phyloP scores from a whole-genome alignment of 768 basidiomycete genomes.

The Trametes meyenii region DNA sequence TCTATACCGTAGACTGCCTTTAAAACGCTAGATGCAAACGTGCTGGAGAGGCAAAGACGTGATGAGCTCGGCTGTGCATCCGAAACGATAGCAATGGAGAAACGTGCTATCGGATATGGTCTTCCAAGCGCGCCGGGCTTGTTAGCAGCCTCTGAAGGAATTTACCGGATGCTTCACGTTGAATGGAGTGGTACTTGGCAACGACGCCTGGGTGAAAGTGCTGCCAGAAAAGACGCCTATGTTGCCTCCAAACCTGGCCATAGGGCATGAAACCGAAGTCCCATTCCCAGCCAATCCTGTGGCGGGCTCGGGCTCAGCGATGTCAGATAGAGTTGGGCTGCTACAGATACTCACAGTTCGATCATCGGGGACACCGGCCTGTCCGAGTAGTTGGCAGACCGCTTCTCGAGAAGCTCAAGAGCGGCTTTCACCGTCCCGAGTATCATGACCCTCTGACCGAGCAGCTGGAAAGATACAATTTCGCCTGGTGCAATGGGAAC shows the following conservation, averaged over 20 bases:
- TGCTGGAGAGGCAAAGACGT: background rate
- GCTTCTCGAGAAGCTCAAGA: slow-evolving; percentile 44
- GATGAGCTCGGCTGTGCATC: background rate
- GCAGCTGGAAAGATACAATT: slow-evolving; percentile 16
- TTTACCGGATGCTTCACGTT: slow-evolving; percentile 32
- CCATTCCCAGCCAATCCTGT: slow-evolving; percentile 43
- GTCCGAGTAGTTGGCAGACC: slow-evolving; percentile 44
- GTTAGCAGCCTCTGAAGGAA: slow-evolving; percentile 37
- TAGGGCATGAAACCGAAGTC: slow-evolving; percentile 45
- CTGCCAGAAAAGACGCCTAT: slow-evolving; percentile 44
- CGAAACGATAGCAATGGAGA: background rate
- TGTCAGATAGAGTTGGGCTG: background rate
- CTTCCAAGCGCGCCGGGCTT: slow-evolving; percentile 40
- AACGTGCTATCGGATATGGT: slow-evolving; percentile 41
- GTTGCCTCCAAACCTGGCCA: slow-evolving; percentile 43
- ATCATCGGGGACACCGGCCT: slow-evolving; percentile 21
- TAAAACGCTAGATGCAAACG: slow-evolving; percentile 19
- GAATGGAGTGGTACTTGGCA: slow-evolving; percentile 34
- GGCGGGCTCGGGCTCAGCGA: background rate
- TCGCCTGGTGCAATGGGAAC: background rate
- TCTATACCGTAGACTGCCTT: slow-evolving; percentile 26
- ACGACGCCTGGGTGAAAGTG: slow-evolving; percentile 43
- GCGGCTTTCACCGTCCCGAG: slow-evolving; percentile 40
- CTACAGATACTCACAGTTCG: slow-evolving; percentile 14
- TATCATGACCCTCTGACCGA: slow-evolving; percentile 36